Evolutionary conservation across 768 basidiomycete species (phyloP), one percentile per base, ranked within the genome.

Genomic region (Mycena amicta): DNA sequence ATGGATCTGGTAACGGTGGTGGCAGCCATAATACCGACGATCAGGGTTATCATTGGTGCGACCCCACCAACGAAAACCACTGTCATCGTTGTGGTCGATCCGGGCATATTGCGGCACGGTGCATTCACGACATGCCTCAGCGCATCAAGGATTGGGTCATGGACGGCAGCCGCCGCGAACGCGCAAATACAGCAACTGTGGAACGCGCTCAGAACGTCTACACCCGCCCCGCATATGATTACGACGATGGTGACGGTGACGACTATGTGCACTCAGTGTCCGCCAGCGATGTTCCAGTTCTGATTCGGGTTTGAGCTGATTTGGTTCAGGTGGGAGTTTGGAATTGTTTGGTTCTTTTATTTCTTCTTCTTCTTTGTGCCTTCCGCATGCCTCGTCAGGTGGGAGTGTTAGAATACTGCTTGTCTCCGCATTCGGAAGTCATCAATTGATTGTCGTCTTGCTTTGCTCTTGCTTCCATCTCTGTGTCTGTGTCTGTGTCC

Each of bases 61-160:
- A 62, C 30, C 52, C 57, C 23, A 53, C 61, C 5, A 50, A 47
- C 46, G 57, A 62, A 18, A 49, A 49, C 20, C 29, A 53, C n/a
- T 62, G 61, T 45, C 61, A 62, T 51, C 52, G 57, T 22, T 62
- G 61, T 43, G 61, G 61, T 23, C 57, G 52, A 16, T 29, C 29
- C 6, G 52, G 52, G 25, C 61, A 62, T 50, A 53, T 58, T 31
- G 57, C 61, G 4, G 61, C 57, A 4, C 51, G 52, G 13, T 62
- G 61, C 45, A 55, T 62, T 37, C 18, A 23, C 12, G 57, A 59
- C 27, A 62, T 62, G 61, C 61, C 61, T 11, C 41, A 54, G 40
- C 33, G 54, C 15, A 53, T 62, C 52, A 59, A 59, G 53, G 58
- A 59, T 47, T 59, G 55, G 56, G 52, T 59, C 22, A 30, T 59